phyloP scores from a whole-genome alignment of 495 filamentous ascomycete species.

The Penicillium angulare region DNA sequence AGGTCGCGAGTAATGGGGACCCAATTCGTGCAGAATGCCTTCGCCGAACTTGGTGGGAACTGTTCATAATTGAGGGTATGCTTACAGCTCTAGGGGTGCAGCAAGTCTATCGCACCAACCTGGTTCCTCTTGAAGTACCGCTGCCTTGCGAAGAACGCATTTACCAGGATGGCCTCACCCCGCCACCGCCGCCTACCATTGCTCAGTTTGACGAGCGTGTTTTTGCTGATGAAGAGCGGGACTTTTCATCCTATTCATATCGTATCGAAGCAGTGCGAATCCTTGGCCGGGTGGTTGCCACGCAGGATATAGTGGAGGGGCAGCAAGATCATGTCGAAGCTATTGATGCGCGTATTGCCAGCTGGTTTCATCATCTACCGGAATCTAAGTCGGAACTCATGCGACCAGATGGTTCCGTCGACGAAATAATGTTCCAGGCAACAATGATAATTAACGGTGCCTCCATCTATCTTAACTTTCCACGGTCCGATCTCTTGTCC shows the following conservation, averaged over 20 bases:
- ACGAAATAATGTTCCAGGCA: slow-evolving; percentile 92
- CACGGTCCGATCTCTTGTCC: slow-evolving; percentile 49
- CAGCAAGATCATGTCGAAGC: slow-evolving; percentile 50
- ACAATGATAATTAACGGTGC: slow-evolving; percentile 73
- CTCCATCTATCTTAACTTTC: slow-evolving; percentile 47
- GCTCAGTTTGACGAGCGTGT: slow-evolving; percentile 45
- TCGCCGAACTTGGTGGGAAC: slow-evolving; percentile 89
- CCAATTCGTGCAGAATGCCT: slow-evolving; percentile 69
- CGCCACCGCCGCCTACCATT: slow-evolving; percentile 39
- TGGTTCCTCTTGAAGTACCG: slow-evolving; percentile 36
- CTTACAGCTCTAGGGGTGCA: slow-evolving; percentile 48
- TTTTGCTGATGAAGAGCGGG: slow-evolving; percentile 45
- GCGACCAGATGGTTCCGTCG: slow-evolving; percentile 61
- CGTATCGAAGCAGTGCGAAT: slow-evolving; percentile 66
- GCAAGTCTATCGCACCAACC: slow-evolving; percentile 30
- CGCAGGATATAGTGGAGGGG: slow-evolving; percentile 35
- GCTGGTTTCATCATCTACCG: slow-evolving; percentile 81
- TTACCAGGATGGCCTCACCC: slow-evolving; percentile 40
- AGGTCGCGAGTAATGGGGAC: slow-evolving; percentile 44
- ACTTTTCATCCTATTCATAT: slow-evolving; percentile 48
- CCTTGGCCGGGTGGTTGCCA: slow-evolving; percentile 67
- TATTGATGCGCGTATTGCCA: slow-evolving; percentile 73
- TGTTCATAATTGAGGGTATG: slow-evolving; percentile 72
- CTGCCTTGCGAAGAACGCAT: slow-evolving; percentile 50
- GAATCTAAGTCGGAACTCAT: slow-evolving; percentile 70